Evolutionary conservation across 1,284 basidiomycete genomes (phyloP).

Genomic region (Cerioporus squamosus): DNA sequence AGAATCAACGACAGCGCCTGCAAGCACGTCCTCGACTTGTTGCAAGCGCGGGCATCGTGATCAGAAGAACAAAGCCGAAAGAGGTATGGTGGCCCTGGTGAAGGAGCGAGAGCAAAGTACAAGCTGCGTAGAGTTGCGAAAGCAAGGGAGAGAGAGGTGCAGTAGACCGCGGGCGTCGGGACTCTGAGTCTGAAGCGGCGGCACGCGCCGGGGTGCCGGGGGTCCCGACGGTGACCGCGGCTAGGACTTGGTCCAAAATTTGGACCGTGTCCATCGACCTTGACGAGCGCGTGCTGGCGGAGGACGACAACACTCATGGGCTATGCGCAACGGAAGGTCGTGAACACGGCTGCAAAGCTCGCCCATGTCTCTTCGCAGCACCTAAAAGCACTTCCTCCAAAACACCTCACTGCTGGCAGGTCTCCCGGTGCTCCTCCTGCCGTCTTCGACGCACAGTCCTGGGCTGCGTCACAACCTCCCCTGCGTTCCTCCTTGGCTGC

Average conservation of each 20-base stretch:
- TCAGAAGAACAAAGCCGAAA: too few species aligned
- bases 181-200: too few species aligned
- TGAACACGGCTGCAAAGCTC: constrained; percentile 58
- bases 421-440: constrained; percentile 26
- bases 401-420: constrained; percentile 40
- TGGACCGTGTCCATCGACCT: constrained; percentile 6
- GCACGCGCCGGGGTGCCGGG: constrained; percentile 12
- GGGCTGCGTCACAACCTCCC: constrained; percentile 76
- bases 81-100: too few species aligned
- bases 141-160: too few species aligned
- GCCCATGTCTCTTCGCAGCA: constrained; percentile 59
- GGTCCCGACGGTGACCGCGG: constrained; percentile 16
- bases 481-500: constrained; percentile 74
- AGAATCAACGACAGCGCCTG: too few species aligned
- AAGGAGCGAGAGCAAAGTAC: too few species aligned
- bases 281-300: constrained; percentile 26
- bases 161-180: too few species aligned
- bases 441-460: constrained; percentile 63
- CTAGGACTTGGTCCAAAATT: constrained; percentile 19
- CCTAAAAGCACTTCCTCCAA: constrained; percentile 65
- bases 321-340: constrained; percentile 63
- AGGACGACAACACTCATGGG: constrained; percentile 46
- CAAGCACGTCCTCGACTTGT: too few species aligned
- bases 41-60: too few species aligned
- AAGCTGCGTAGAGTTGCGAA: too few species aligned